phyloP scores from a whole-genome alignment of 768 basidiomycete genomes.

The Dendrothele bispora region DNA sequence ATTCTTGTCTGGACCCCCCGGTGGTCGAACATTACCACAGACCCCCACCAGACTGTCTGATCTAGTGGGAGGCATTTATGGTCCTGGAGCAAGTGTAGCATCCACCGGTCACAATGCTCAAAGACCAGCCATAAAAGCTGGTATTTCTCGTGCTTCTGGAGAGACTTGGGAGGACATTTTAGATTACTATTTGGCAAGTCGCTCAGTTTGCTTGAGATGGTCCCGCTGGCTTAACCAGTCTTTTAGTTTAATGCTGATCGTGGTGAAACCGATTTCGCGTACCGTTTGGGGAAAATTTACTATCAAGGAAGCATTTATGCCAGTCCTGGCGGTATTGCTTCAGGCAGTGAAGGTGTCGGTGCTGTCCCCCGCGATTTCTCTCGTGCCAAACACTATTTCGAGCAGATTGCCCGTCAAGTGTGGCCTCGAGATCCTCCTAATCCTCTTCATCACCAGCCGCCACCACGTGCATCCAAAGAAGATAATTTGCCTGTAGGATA shows the following conservation, averaged over 20 bases:
- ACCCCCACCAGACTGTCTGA: slow-evolving; percentile 85
- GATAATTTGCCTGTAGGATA: slow-evolving; percentile 53
- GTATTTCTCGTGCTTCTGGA: slow-evolving; percentile 78
- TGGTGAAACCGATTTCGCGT: slow-evolving; percentile 86
- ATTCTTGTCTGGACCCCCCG: slow-evolving; percentile 86
- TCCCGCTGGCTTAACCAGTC: slow-evolving; percentile 1
- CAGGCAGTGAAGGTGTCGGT: slow-evolving; percentile 91
- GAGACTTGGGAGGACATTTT: slow-evolving; percentile 94
- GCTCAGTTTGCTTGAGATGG: neutral
- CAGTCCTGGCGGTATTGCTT: slow-evolving; percentile 73
- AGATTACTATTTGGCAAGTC: slow-evolving; percentile 82
- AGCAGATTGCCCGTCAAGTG: slow-evolving; percentile 74
- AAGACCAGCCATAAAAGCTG: slow-evolving; percentile 81
- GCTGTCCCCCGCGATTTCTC: slow-evolving; percentile 79
- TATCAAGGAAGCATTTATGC: slow-evolving; percentile 94
- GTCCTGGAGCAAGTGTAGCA: slow-evolving; percentile 91
- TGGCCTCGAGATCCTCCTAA: slow-evolving; percentile 84
- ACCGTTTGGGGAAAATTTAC: slow-evolving; percentile 91
- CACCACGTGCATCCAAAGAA: slow-evolving; percentile 46
- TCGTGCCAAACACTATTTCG: slow-evolving; percentile 81
- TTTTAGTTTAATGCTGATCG: slow-evolving; percentile 91
- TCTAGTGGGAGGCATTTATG: slow-evolving; percentile 89
- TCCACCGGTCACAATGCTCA: slow-evolving; percentile 77
- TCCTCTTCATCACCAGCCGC: slow-evolving; percentile 43
- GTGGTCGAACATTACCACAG: slow-evolving; percentile 83